These are phyloP conservation scores for Termitomyces sp. DNA, from an alignment of 768 basidiomycete species.

Conservation along the genomic window DNA sequence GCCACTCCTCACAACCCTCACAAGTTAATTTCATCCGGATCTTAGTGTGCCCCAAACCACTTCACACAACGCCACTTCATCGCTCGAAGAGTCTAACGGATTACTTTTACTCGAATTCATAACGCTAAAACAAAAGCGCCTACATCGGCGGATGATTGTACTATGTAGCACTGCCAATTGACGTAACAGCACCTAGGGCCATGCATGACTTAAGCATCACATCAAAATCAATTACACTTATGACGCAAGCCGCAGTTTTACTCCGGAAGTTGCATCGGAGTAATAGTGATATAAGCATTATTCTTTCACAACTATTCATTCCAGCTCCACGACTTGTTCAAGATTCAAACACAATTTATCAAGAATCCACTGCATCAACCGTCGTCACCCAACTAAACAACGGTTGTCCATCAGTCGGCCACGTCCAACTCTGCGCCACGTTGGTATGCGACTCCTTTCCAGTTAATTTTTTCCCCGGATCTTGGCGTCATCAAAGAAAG, in stretches of 20 bases:
- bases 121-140: not conserved
- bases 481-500: not conserved
- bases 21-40: not conserved
- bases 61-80: not conserved
- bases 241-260: too few relatives aligned
- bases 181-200: not conserved
- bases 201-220: not conserved
- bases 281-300: not conserved
- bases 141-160: not conserved
- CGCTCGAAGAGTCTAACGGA: not conserved
- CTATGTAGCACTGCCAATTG: not conserved
- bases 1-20: not conserved
- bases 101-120: not conserved
- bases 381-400: not conserved
- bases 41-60: not conserved
- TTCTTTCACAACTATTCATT: not conserved
- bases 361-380: not conserved
- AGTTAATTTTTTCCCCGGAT: not conserved
- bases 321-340: not conserved
- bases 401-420: not conserved
- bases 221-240: not conserved
- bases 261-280: not conserved
- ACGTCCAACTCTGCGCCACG: constrained; percentile 1
- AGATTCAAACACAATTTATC: not conserved
- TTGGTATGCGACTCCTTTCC: not conserved